Base-by-base conservation (phyloP, 1,284 basidiomycete genomes). In the Malassezia brasiliensis region DNA sequence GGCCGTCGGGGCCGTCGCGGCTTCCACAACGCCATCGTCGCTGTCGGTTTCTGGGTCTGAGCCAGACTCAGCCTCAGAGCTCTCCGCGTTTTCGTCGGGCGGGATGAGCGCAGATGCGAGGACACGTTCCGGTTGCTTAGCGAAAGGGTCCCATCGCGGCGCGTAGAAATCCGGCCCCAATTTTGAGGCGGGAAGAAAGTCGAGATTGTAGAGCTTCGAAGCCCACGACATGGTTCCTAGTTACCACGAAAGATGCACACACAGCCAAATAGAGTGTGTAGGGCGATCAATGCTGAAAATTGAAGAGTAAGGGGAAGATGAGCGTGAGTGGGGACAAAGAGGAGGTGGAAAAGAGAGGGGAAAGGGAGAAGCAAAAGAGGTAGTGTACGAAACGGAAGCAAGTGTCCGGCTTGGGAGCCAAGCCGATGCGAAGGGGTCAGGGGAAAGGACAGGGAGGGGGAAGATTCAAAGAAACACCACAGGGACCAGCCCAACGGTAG, bases 161-260 rank as follows among this genome's bases (percentile, higher is more conserved):
- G 40, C 40, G 40, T 25, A 15, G 12, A 30, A 42, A 25, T 42
- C 40, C 11, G 40, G 17, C 20, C 11, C 17, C 15, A 19, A 30
- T 17, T 22, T 42, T 5, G 40, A 12, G 20, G 11, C 40, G 11
- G 42, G 42, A 19, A 45, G 28, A 19, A 45, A 45, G 14, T 47
- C 45, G 14, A 47, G 17, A 8, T 47, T 47, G 45, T 47, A 47
- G 10, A 47, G 45, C 31, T 17, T 47, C 14, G 45, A 47, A 5
- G 45, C 45, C 45, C 45, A 47, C 15, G 45, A 17, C 32, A 47
- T 47, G 25, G 17, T 47, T 25, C 25, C 25, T 28, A 28, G 7
- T 28, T 28, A 28, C 25, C 7, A 28, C 4, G 25, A 28, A 28
- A 28, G 25, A 28, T 28, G 25, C 25, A 7, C 25, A 7, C 25